Evolutionary conservation across 2,329 filamentous ascomycete species (phyloP), one percentile per base, ranked within the genome.

Genomic region (Hypoxylon sp.): DNA sequence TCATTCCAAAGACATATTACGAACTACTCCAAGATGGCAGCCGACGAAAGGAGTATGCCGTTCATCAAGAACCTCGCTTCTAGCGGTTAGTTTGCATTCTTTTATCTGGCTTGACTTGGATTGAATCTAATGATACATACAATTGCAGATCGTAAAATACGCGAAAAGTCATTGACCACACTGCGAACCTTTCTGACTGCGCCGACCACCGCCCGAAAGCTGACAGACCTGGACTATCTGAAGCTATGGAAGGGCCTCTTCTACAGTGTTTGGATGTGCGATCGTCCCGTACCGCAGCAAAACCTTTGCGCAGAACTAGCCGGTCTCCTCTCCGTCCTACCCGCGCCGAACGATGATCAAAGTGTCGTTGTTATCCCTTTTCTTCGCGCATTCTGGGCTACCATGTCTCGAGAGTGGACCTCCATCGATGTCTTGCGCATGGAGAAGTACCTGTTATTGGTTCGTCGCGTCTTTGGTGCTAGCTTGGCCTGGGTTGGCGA

Each of bases 211-310:
- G 55, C 71, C 63, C 77, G 71, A 45, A 70, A 79, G 44, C 82
- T 97, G 55, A 75, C 82, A 12, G 76, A 82, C 29, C 71, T 88
- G 60, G 91, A 96, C 59, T 78, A 90, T 38, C 78, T 93, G 54
- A 96, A 96, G 76, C 82, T 97, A 60, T 96, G 91, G 91, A 96
- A 95, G 69, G 93, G 91, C 4, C 82, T 97, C 13, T 97, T 94
- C 78, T 97, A 91, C 79, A 88, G 87, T 67, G 83, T 94, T 66
- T 97, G 91, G 88, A 94, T 96, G 86, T 91, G 88, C 71, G 92
- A 97, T 78, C 89, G 91, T 36, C 87, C 91, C 7, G 75, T 86
- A n/a, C 87, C 89, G 2, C 93, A 97, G 76, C 91, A 96, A 77
- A 82, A 82, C 31, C 87, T 97, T 34, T 89, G 89, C 62, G 75